Evolutionary conservation across 2,329 filamentous ascomycete species (phyloP), one percentile per base, ranked within the genome.

Genomic region (Talaromyces funiculosus): DNA sequence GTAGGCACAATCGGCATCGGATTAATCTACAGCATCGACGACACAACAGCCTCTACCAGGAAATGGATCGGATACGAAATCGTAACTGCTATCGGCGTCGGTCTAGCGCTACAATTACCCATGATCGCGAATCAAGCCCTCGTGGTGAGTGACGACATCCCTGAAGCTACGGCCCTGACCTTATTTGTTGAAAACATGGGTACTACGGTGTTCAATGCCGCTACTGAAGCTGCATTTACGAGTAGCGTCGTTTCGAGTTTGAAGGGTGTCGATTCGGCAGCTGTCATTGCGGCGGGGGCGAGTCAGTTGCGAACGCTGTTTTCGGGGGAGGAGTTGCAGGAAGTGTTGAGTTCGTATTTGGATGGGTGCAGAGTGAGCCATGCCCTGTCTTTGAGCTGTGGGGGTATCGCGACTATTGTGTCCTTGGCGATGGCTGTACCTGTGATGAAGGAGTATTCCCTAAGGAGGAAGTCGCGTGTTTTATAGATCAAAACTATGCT

Each of bases 11-110:
- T 75, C 53, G 71, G 66, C 10, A 56, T 63, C 9, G 72, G 70
- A 12, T 64, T 75, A 9, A 62, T 74, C 58, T 73, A 69, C 62
- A 73, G 70, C 2, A 64, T 75, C 26, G 64, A 71, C 22, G 65
- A 70, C 42, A 22, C 42, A 37, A 40, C 62, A 37, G 67, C 65
- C 4, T 43, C 51, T 22, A 33, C 55, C 49, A 35, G 53, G 4
- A 56, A 60, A 49, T 70, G 67, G 66, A 66, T 69, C 54, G 67
- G 66, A 4, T 69, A 67, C 54, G 67, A 70, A 55, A 58, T 66
- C 16, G 18, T 69, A 3, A 64, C 62, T 49, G 58, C 58, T n/a
- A 35, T 60, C 7, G 58, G 58, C 2, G 49, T 60, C 6, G 58
- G 58, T 2, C 38, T 60, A 3, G 58, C 53, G 16, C 26, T 60